A percentile compares a stretch with the other conserved stretches of the same genome.
These are phyloP conservation scores for Nicotiana attenuata DNA, from an alignment of 257 asterid genomes.

Conservation along the genomic window DNA sequence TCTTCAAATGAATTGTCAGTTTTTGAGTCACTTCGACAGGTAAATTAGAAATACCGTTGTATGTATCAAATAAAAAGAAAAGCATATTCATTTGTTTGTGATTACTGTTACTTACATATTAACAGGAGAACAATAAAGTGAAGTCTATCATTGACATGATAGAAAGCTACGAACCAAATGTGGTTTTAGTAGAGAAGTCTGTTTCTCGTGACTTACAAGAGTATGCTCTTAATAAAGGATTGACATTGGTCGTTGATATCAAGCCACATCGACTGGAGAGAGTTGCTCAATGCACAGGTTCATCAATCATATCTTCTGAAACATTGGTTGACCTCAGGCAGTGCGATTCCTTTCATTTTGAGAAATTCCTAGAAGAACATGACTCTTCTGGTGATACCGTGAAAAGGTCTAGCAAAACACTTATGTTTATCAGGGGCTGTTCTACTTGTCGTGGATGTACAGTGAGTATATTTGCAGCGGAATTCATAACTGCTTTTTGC, in stretches of 20 bases:
- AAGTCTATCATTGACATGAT: constrained; percentile 59
- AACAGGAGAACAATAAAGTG: constrained; percentile 58
- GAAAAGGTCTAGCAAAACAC: constrained; percentile 64
- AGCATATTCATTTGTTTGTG: not conserved
- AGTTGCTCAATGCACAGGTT: constrained; percentile 74
- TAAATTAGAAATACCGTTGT: constrained; percentile 18
- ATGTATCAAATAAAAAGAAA: not conserved
- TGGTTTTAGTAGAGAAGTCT: constrained; percentile 79
- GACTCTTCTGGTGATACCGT: constrained; percentile 50
- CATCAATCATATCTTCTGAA: constrained; percentile 60
- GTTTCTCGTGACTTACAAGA: constrained; percentile 89
- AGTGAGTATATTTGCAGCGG: constrained; percentile 35
- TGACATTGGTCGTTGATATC: constrained; percentile 80
- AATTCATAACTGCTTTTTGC: not conserved
- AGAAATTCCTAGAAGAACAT: constrained; percentile 79
- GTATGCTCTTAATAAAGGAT: constrained; percentile 68
- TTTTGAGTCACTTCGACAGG: constrained; percentile 74
- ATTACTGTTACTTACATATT: constrained; percentile 15
- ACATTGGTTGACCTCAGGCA: constrained; percentile 50
- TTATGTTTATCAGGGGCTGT: constrained; percentile 85
- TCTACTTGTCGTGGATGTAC: constrained; percentile 81
- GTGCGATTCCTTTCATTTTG: constrained; percentile 68
- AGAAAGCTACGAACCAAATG: constrained; percentile 73
- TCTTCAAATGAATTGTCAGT: constrained; percentile 72
- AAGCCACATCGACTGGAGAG: constrained; percentile 91